Base-by-base conservation (phyloP, 1,284 basidiomycete species). In the Sporisorium exsertum region DNA sequence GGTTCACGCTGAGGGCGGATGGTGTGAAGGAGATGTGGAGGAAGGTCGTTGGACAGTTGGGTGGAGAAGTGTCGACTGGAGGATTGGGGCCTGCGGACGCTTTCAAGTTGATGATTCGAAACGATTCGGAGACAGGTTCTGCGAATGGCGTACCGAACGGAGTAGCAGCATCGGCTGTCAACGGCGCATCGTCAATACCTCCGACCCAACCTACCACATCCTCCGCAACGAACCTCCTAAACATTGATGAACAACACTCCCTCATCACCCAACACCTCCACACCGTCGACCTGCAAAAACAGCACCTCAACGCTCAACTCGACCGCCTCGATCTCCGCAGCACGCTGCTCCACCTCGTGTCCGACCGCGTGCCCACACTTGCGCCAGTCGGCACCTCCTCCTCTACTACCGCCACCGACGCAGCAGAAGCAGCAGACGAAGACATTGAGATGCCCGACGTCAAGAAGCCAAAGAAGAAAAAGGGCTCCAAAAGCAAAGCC, bases 321-420 rank as follows among this genome's bases (percentile, higher is more conserved):
- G 72, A 75, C 33, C 66, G 63, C 2, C 63, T 75, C 49, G 72
- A 75, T 45, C 49, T 53, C 5, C 62, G 72, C 40, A 75, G 72
- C 57, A 66, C 56, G 4, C 56, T 75, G 0, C 62, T 75, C 2
- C 72, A 75, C 29, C 63, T 75, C 15, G 67, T 70, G 12, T 70
- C 72, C 4, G 72, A 75, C 24, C 72, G 72, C 45, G 67, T 66
- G 3, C 64, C 64, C 32, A 64, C 64, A 1, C 64, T 75, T 5
- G 37, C 67, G 15, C 59, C 62, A 24, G 57, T 66, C 43, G 59
- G 66, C 26, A 57, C 71, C 4, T 43, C 65, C 33, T 9, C 33
- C 4, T 43, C 65, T 12, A 3, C 33, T 29, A 32, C 42, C 37
- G 51, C 42, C 6, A 40, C 16, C 26, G n/a, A n/a, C n/a, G n/a